Base-by-base conservation (phyloP, 2,329 filamentous ascomycete genomes). In the Cordyceps militaris region DNA sequence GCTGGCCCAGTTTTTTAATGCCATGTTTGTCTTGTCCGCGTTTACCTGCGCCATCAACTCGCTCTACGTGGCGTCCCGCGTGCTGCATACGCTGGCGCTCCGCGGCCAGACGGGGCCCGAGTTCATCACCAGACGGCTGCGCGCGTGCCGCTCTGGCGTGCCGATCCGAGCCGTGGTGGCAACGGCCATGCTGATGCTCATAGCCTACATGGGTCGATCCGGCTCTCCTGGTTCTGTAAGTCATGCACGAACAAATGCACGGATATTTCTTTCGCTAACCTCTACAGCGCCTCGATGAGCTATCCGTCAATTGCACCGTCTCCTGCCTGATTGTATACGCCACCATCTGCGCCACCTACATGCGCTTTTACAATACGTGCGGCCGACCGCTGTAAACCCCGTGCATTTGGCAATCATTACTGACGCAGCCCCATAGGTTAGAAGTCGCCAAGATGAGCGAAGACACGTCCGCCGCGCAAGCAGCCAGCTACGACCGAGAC, bases 311-410 rank as follows among this genome's bases (percentile, higher is more conserved):
- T 48, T 71, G 67, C 55, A 70, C 70, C 1, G 70, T 72, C 6
- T 71, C 73, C 13, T 73, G 68, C 61, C 62, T 74, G n/a, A 71
- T 74, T 43, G 71, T 74, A 2, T 75, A 74, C 48, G 63, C 66
- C 21, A 67, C 69, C 14, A 73, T 75, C 16, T 74, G 72, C 54
- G 71, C 68, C 23, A 73, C 73, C 0, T 75, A 74, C 63, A 64
- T 75, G 38, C 67, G 60, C 28, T 73, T 73, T 61, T 73, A 68
- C 62, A 66, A 67, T 55, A 70, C 68, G 72, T 74, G 62, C 51
- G 64, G 61, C 14, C 30, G 63, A 59, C 19, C 24, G 36, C 24
- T 24, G 4, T 19, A 1, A n/a, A n/a, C 23, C 47, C 24, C 19
- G 3, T 5, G 14, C 14, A 6, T 26, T 5, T 26, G 11, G 8